These are phyloP conservation scores for Tubosaeta sp. DNA, from an alignment of 768 basidiomycete species.

Conservation along the genomic window DNA sequence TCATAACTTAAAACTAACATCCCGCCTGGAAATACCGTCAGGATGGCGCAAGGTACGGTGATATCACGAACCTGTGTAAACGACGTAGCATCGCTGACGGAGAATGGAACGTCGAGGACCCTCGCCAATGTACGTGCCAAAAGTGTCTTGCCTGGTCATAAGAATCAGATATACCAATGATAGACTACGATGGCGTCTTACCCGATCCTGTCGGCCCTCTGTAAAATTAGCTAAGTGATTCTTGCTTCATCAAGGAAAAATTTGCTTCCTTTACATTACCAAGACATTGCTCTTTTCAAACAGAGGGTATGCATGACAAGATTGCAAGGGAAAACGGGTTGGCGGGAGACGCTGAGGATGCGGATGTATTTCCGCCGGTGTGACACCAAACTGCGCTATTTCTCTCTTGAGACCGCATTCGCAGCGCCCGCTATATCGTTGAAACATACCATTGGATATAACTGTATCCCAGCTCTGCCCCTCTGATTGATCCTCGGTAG, in stretches of 20 bases:
- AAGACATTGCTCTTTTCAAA: conserved; percentile 98
- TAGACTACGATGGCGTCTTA: conserved; percentile 29
- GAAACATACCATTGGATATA: conserved; percentile 29
- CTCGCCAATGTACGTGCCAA: conserved; percentile 88
- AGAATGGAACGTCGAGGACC: conserved; percentile 91
- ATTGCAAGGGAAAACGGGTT: conserved; percentile 33
- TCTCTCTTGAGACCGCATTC: not conserved
- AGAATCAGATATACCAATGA: not conserved
- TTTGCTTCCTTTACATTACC: conserved; percentile 61
- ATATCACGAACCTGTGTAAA: conserved; percentile 71
- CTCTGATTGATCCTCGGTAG: conserved; percentile 38
- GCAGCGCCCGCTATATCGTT: not conserved
- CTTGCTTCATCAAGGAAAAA: not conserved
- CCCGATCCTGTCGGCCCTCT: conserved; percentile 88
- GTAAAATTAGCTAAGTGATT: conserved; percentile 6
- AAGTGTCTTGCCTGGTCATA: conserved; percentile 72
- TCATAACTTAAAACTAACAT: conserved; percentile 44
- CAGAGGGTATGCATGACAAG: conserved; percentile 45
- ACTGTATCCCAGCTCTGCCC: conserved; percentile 26
- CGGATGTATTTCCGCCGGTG: conserved; percentile 61
- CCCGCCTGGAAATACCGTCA: conserved; percentile 50
- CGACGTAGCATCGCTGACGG: conserved; percentile 87
- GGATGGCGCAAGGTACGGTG: not conserved
- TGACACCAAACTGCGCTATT: conserved; percentile 39
- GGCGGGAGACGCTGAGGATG: conserved; percentile 41